Conservation (phyloP, 345 rosid species). For the Euphorbia lathyris region DNA sequence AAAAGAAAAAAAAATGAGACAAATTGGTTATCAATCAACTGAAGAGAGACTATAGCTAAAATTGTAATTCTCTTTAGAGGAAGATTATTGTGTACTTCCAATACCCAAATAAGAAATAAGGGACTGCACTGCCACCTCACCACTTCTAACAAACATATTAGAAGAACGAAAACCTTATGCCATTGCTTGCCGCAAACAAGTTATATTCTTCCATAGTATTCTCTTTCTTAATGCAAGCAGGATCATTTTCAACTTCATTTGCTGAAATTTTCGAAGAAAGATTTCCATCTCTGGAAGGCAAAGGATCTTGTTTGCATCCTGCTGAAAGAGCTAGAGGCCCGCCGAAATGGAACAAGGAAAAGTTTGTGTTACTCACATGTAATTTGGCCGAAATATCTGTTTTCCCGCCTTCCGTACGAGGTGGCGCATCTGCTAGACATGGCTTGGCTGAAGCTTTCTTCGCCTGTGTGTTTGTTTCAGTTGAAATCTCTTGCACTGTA, state of each 20-base stretch:
- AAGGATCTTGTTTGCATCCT: conserved; percentile 39
- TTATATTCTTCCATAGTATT: conserved; percentile 66
- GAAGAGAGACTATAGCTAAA: conserved; percentile 30
- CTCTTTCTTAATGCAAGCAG: conserved; percentile 48
- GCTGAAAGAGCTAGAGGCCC: conserved; percentile 70
- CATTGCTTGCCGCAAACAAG: conserved; percentile 75
- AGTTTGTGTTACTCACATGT: conserved; percentile 35
- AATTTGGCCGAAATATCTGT: conserved; percentile 27
- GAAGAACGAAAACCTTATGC: conserved; percentile 65
- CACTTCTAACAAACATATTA: conserved; percentile 29
- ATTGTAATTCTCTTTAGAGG: conserved; percentile 28
- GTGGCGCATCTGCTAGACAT: conserved; percentile 27
- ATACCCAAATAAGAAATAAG: conserved; percentile 30
- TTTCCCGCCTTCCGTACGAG: conserved; percentile 32
- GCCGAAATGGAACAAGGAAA: conserved; percentile 89
- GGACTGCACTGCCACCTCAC: conserved; percentile 39
- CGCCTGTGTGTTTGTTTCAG: conserved; percentile 37
- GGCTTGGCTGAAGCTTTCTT: conserved; percentile 26
- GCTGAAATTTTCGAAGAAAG: conserved; percentile 44
- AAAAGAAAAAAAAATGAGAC: conserved; percentile 14
- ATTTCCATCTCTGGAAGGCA: conserved; percentile 40
- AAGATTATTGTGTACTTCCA: conserved; percentile 43
- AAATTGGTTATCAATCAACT: conserved; percentile 31
- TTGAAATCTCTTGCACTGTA: conserved; percentile 21
- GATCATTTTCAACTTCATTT: conserved; percentile 45